Conservation (phyloP, 163 green algal genomes). For the Picocystis sp. region DNA sequence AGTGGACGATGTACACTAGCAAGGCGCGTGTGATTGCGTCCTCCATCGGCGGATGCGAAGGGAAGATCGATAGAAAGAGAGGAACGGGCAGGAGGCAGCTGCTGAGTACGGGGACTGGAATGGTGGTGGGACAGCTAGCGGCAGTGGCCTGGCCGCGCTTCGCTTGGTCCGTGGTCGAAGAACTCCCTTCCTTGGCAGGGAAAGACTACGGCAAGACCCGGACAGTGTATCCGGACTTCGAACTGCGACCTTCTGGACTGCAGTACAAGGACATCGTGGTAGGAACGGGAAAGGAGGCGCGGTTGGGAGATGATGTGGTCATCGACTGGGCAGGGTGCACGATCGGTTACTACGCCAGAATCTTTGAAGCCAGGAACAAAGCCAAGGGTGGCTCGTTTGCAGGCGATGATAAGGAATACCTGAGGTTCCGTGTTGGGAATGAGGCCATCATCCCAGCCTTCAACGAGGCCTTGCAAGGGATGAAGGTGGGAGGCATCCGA, state of each 20-base stretch:
- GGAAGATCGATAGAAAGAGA: no score
- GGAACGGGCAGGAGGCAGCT: no score
- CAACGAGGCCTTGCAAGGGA: slow-evolving; percentile 60
- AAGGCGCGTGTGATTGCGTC: no score
- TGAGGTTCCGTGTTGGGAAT: slow-evolving; percentile 55
- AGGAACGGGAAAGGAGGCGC: slow-evolving; percentile 21
- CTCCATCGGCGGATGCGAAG: no score
- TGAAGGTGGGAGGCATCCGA: slow-evolving; percentile 40
- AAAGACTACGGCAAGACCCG: slow-evolving; percentile 73
- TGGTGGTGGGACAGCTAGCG: no score
- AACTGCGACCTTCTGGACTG: slow-evolving; percentile 8
- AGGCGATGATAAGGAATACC: slow-evolving; percentile 73
- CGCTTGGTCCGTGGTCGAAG: no score
- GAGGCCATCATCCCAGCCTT: slow-evolving; percentile 66
- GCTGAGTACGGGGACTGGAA: no score
- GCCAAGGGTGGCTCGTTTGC: slow-evolving; percentile 50
- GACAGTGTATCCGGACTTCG: slow-evolving; percentile 27
- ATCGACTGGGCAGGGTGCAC: slow-evolving; percentile 58
- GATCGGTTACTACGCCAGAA: slow-evolving; percentile 36
- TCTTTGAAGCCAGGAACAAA: slow-evolving; percentile 92
- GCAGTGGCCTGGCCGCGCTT: no score
- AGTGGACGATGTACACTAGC: no score
- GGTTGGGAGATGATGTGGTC: slow-evolving; percentile 31
- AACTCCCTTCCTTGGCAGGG: slow-evolving; percentile 5
- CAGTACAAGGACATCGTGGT: slow-evolving; percentile 20